A percentile compares a stretch with the other conserved stretches of the same genome.
Evolutionary conservation across 2,329 filamentous ascomycete species (phyloP).

Genomic region (Rugonectria rugulosa): DNA sequence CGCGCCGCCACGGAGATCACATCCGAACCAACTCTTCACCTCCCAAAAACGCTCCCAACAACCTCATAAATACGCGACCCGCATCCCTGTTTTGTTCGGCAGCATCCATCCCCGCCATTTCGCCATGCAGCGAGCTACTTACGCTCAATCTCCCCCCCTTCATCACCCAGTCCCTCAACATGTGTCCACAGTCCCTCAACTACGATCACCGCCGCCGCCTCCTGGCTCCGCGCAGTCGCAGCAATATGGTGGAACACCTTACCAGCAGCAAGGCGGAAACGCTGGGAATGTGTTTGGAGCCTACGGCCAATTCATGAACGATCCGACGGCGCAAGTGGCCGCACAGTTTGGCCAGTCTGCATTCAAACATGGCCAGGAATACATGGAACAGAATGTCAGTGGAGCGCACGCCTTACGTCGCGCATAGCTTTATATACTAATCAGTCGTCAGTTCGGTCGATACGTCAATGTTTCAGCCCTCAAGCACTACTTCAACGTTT

Average conservation of each 20-base stretch:
- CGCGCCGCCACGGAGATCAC: slow-evolving; percentile 20
- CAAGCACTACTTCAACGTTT: slow-evolving; percentile 99
- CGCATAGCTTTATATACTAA: slow-evolving; percentile 22
- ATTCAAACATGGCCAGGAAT: slow-evolving; percentile 90
- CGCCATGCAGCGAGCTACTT: slow-evolving; percentile 86
- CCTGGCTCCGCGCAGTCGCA: slow-evolving; percentile 73
- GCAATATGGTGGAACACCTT: slow-evolving; percentile 74
- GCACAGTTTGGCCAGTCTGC: slow-evolving; percentile 93
- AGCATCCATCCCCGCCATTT: slow-evolving; percentile 22
- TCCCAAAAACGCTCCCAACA: background rate
- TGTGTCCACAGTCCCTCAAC: slow-evolving; percentile 95
- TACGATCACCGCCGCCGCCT: slow-evolving; percentile 90
- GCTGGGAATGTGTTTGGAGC: slow-evolving; percentile 68
- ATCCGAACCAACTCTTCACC: slow-evolving; percentile 1
- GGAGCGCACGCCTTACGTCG: background rate
- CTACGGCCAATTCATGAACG: slow-evolving; percentile 94
- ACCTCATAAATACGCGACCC: background rate
- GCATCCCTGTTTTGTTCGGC: background rate
- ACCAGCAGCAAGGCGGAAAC: slow-evolving; percentile 69
- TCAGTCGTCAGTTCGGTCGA: slow-evolving; percentile 57
- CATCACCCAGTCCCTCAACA: slow-evolving; percentile 98
- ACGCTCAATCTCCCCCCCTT: slow-evolving; percentile 89
- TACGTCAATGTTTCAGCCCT: slow-evolving; percentile 92
- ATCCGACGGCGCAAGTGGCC: slow-evolving; percentile 93
- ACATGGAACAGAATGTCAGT: slow-evolving; percentile 91